Evolutionary conservation across 2,329 filamentous ascomycete genomes (phyloP).

Genomic region (Ophiocordyceps camponoti-rufipedis): DNA sequence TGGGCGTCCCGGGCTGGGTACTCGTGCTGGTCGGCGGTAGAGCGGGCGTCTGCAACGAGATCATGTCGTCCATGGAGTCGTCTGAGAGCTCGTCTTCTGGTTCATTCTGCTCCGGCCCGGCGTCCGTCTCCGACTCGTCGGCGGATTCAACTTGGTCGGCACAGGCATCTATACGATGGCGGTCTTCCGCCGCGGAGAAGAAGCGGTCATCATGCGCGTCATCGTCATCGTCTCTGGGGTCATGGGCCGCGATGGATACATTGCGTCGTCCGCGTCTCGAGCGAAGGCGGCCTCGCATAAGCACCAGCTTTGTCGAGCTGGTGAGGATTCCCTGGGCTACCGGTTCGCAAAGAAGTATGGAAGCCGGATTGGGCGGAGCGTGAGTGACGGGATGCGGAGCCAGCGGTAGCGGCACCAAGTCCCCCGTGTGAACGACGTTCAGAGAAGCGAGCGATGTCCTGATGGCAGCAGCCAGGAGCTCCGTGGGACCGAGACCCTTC

Average conservation of each 20-base stretch:
- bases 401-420: conserved; percentile 60
- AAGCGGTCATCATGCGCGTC: conserved; percentile 83
- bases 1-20: conserved; percentile 64
- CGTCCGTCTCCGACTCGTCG: conserved; percentile 45
- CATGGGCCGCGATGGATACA: conserved; percentile 20
- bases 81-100: conserved; percentile 60
- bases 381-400: conserved; percentile 77
- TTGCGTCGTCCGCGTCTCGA: conserved; percentile 30
- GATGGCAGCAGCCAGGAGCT: conserved; percentile 45
- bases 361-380: conserved; percentile 65
- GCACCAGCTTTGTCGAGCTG: conserved; percentile 64
- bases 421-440: conserved; percentile 66
- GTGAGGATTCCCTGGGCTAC: conserved; percentile 73
- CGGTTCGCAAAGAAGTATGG: conserved; percentile 84
- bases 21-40: conserved; percentile 63
- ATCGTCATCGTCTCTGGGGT: conserved; percentile 43
- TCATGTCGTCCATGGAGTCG: conserved; percentile 85
- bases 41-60: conserved; percentile 66
- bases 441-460: conserved; percentile 56
- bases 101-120: conserved; percentile 44
- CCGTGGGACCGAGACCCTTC: conserved; percentile 24
- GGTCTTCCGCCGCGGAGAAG: conserved; percentile 78
- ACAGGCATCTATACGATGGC: conserved; percentile 37
- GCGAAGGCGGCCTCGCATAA: conserved; percentile 46
- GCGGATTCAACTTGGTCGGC: conserved; percentile 39